Evolutionary conservation across 2,329 filamentous ascomycete species (phyloP).

Genomic region (Cladophialophora chaetospira): DNA sequence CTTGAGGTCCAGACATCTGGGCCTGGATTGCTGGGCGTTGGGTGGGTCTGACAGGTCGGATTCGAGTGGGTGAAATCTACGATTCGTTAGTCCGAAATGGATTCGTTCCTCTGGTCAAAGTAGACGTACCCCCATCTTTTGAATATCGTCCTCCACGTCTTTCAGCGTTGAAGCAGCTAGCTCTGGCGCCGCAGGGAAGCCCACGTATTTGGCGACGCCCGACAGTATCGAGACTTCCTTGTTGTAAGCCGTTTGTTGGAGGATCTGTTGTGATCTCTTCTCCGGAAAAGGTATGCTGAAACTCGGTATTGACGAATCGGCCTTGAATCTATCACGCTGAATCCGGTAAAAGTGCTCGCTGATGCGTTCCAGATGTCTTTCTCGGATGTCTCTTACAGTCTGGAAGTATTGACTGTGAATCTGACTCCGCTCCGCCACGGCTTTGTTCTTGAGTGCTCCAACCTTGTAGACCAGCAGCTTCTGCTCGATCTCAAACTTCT

Average conservation of each 20-base stretch:
- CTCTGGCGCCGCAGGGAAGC: slow-evolving; percentile 91
- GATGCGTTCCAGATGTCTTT: slow-evolving; percentile 74
- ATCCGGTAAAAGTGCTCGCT: slow-evolving; percentile 92
- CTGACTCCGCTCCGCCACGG: slow-evolving; percentile 79
- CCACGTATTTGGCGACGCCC: slow-evolving; percentile 90
- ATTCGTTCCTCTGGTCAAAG: background rate
- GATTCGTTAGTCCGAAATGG: slow-evolving; percentile 13
- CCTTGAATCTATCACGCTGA: slow-evolving; percentile 80
- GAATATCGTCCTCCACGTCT: slow-evolving; percentile 83
- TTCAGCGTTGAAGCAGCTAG: slow-evolving; percentile 70
- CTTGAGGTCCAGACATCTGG: slow-evolving; percentile 39
- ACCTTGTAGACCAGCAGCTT: slow-evolving; percentile 73
- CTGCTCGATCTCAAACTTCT: slow-evolving; percentile 75
- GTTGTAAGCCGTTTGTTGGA: slow-evolving; percentile 88
- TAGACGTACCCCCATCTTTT: slow-evolving; percentile 80
- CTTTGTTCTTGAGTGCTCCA: slow-evolving; percentile 71
- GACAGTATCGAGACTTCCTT: slow-evolving; percentile 89
- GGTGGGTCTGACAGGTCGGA: slow-evolving; percentile 19
- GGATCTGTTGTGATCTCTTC: slow-evolving; percentile 73
- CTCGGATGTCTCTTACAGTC: slow-evolving; percentile 77
- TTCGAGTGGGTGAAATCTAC: slow-evolving; percentile 24
- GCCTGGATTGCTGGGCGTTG: slow-evolving; percentile 35
- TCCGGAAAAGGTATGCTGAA: slow-evolving; percentile 80
- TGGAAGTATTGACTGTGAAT: slow-evolving; percentile 91
- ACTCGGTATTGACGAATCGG: slow-evolving; percentile 75